Base-by-base conservation (phyloP, 805 yeast genomes). In the Teunomyces cretensis region DNA sequence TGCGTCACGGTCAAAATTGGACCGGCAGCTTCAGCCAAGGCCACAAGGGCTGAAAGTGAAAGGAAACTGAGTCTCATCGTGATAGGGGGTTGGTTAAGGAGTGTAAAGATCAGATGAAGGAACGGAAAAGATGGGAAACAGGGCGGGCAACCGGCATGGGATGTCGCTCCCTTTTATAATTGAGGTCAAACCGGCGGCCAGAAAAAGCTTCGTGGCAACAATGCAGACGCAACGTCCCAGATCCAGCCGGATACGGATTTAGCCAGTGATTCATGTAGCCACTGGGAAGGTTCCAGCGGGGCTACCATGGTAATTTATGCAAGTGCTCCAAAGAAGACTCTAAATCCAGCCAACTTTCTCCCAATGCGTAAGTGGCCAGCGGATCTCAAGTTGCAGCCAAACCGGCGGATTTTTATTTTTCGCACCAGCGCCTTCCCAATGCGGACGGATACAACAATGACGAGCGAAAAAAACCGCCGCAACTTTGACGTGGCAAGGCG, bases 1-100 rank as follows among this genome's bases (percentile, higher is more conserved):
- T 56, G 60, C 5, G 47, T 43, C 24, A 58, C 46, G 26, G 58
- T 49, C 36, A 40, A 37, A 17, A 42, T 39, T 4, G 28, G 28
- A 9, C 30, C 41, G 17, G 50, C 43, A 13, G 46, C 47, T 11
- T 28, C 17, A 15, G 46, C 43, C 36, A 37, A 35, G 19, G 33
- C 38, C 31, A 39, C 36, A n/a, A 41, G 30, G 12, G 43, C 33
- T 12, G 42, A 33, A 19, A 44, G 26, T 26, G 32, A 22, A 12
- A 26, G 13, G 27, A 17, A 9, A 33, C 27, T 33, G 22, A 22
- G 13, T 37, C 22, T 37, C 41, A 37, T 37, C 14, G 22, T 19
- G 15, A 24, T n/a, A 35, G n/a, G 28, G 12, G 12, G 3, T 9
- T 9, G 12, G 28, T 2, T 9, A 26, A 26, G 28, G 28, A 26